These are phyloP conservation scores for Leishmania aethiopica DNA, from an alignment of 208 protist species.

Conservation along the genomic window DNA sequence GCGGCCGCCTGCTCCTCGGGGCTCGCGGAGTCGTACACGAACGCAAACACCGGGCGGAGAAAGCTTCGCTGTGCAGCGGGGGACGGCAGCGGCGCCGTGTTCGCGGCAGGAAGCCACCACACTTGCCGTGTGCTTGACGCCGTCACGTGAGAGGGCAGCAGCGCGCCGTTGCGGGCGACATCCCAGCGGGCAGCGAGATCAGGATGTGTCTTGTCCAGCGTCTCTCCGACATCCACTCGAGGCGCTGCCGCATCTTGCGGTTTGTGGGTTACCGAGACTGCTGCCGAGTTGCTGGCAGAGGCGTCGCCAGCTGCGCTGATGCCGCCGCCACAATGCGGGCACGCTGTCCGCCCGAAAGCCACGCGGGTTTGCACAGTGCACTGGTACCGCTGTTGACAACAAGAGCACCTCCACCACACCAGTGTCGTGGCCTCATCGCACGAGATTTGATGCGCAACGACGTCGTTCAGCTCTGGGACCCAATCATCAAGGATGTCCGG, in stretches of 20 bases:
- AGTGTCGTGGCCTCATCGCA: constrained; percentile 24
- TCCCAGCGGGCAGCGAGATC: constrained; percentile 57
- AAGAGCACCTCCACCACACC: constrained; percentile 64
- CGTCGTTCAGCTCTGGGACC: constrained; percentile 81
- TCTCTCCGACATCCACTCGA: not conserved
- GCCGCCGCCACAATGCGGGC: constrained; percentile 46
- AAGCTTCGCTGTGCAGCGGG: constrained; percentile 28
- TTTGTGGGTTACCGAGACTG: not conserved
- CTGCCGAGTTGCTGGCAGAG: not conserved
- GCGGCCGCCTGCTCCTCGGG: constrained; percentile 48
- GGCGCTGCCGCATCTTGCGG: not conserved
- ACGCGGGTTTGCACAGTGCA: constrained; percentile 61
- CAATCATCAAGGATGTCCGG: constrained; percentile 83
- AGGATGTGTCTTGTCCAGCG: constrained; percentile 56
- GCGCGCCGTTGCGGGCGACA: constrained; percentile 44
- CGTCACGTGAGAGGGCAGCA: constrained; percentile 52
- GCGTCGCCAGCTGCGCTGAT: not conserved
- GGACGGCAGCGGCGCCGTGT: not conserved
- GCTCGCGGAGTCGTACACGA: constrained; percentile 46
- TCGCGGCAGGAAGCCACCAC: constrained; percentile 57
- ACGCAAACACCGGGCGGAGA: constrained; percentile 60
- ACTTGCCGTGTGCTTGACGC: constrained; percentile 50
- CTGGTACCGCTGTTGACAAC: constrained; percentile 53
- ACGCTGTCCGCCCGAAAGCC: constrained; percentile 34
- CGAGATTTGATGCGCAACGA: constrained; percentile 52